Evolutionary conservation across 140 eudicot genomes (phyloP).

Genomic region (Bidens hawaiensis): DNA sequence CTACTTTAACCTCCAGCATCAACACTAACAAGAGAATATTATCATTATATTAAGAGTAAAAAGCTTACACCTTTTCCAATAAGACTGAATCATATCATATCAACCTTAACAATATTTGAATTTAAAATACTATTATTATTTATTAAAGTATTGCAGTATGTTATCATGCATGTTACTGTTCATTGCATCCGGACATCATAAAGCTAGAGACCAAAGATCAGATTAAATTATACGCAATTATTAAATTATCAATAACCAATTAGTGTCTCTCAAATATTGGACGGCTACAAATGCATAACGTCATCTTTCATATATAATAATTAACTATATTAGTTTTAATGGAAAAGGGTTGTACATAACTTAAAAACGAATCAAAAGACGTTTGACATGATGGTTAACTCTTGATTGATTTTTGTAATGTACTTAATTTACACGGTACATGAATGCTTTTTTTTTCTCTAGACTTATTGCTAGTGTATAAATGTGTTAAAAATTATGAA

Average conservation of each 20-base stretch:
- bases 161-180: too few species aligned
- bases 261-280: not conserved
- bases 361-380: too few species aligned
- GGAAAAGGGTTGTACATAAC: too few species aligned
- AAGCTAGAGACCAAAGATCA: not conserved
- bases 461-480: too few species aligned
- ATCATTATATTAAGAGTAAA: not conserved
- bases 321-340: too few species aligned
- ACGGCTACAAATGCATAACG: too few species aligned
- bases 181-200: conserved; percentile 1
- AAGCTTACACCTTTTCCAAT: not conserved
- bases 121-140: not conserved
- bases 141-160: not conserved
- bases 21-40: conserved; percentile 15
- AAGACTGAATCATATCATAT: not conserved
- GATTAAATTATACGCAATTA: not conserved
- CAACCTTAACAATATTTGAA: conserved; percentile 8
- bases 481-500: too few species aligned
- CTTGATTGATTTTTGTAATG: too few species aligned
- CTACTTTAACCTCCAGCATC: conserved; percentile 7
- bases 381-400: too few species aligned
- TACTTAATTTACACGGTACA: too few species aligned
- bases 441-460: too few species aligned
- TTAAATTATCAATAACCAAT: not conserved
- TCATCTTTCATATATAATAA: too few species aligned